A percentile compares a stretch with the other conserved stretches of the same genome.
Conservation (phyloP, 2,329 filamentous ascomycete genomes). For the Seiridium cupressi region DNA sequence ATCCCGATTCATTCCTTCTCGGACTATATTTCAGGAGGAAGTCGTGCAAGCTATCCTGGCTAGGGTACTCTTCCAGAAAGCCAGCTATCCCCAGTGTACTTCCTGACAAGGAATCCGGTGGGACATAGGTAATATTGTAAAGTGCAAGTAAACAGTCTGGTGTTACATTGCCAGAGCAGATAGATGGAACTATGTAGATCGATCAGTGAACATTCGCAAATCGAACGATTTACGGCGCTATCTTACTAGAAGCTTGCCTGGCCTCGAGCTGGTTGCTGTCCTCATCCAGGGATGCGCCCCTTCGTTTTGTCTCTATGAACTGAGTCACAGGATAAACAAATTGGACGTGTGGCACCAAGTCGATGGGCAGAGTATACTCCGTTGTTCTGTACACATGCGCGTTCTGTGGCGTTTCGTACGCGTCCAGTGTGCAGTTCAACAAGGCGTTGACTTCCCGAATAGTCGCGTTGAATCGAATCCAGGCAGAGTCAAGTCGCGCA, state of each 20-base stretch:
- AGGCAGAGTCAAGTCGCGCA: not conserved
- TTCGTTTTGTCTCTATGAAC: not conserved
- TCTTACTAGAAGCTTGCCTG: not conserved
- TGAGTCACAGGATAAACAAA: constrained; percentile 5
- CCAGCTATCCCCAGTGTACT: constrained; percentile 5
- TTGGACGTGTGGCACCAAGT: not conserved
- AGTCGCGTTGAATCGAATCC: not conserved
- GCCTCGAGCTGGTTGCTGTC: not conserved
- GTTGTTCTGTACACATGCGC: not conserved
- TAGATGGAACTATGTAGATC: not conserved
- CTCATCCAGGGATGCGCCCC: not conserved
- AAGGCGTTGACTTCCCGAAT: not conserved
- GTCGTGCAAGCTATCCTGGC: not conserved
- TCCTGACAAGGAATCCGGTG: constrained; percentile 1
- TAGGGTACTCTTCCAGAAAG: constrained; percentile 2
- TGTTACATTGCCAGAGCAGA: not conserved
- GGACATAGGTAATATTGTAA: constrained; percentile 6
- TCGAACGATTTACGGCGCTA: not conserved
- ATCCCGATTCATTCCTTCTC: not conserved
- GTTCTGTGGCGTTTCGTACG: not conserved
- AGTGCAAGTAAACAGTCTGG: not conserved
- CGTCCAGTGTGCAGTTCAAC: not conserved
- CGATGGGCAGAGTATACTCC: not conserved
- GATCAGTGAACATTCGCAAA: not conserved
- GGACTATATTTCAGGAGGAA: not conserved